These are phyloP conservation scores for Dissoconium aciculare DNA, from an alignment of 2,329 filamentous ascomycete genomes.

Conservation along the genomic window DNA sequence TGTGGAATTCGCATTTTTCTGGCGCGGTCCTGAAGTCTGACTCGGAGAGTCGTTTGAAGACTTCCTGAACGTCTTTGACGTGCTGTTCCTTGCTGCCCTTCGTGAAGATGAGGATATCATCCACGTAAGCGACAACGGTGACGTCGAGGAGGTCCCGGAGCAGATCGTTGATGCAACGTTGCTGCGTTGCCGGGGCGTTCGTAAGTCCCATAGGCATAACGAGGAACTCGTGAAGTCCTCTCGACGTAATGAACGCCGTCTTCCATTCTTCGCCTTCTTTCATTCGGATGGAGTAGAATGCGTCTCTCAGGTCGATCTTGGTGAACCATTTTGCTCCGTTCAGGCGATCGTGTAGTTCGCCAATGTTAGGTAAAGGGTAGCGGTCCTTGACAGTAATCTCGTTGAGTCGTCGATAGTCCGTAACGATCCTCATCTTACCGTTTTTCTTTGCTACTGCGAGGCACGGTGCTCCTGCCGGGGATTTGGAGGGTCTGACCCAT, in stretches of 20 bases:
- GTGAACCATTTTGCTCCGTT: slow-evolving; percentile 9
- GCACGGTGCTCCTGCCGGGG: slow-evolving; percentile 5
- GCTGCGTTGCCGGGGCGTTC: slow-evolving; percentile 10
- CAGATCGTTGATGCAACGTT: slow-evolving; percentile 17
- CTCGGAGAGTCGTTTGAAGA: slow-evolving; percentile 5
- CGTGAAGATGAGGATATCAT: slow-evolving; percentile 16
- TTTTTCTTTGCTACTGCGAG: slow-evolving; percentile 14
- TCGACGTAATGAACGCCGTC: slow-evolving; percentile 8
- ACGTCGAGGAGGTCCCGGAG: slow-evolving; percentile 13
- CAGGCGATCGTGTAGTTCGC: slow-evolving; percentile 11
- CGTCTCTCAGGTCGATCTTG: slow-evolving; percentile 12
- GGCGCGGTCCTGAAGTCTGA: too few relatives aligned
- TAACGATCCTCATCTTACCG: slow-evolving; percentile 8
- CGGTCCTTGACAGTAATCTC: slow-evolving; percentile 17
- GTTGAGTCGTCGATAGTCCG: slow-evolving; percentile 16
- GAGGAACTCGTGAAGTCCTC: slow-evolving; percentile 12
- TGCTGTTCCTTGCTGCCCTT: background rate
- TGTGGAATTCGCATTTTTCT: too few relatives aligned
- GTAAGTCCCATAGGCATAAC: slow-evolving; percentile 14
- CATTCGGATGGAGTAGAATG: slow-evolving; percentile 15
- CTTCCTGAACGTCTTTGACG: slow-evolving; percentile 5
- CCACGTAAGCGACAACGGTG: slow-evolving; percentile 10
- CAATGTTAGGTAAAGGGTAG: slow-evolving; percentile 14
- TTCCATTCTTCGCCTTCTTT: slow-evolving; percentile 13
- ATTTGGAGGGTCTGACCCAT: slow-evolving; percentile 5